Evolutionary conservation across 345 rosid genomes (phyloP).

Genomic region (Theobroma cacao): DNA sequence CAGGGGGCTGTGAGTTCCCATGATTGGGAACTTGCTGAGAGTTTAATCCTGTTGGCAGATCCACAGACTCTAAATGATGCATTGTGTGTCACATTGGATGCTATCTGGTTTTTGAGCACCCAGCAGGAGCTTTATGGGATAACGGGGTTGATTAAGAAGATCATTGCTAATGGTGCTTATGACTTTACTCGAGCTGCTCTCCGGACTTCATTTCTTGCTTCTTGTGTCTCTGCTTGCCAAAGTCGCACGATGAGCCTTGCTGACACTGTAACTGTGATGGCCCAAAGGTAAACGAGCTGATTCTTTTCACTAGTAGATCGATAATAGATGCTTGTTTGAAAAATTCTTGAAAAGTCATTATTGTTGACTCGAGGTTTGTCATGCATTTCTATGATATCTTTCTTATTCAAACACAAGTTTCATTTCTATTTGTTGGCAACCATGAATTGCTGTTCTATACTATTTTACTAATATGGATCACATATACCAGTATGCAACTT

Average conservation of each 20-base stretch:
- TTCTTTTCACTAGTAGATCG: neutral
- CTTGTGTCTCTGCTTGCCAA: slow-evolving; percentile 94
- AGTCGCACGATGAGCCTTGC: slow-evolving; percentile 76
- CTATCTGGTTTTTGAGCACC: slow-evolving; percentile 88
- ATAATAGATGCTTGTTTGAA: neutral
- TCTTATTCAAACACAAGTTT: neutral
- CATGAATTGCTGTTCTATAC: neutral
- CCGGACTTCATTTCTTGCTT: slow-evolving; percentile 93
- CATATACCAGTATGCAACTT: neutral
- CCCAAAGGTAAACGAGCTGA: slow-evolving; percentile 60
- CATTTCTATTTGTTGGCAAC: neutral
- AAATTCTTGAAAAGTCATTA: neutral
- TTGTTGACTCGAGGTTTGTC: neutral
- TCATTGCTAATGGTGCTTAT: slow-evolving; percentile 80
- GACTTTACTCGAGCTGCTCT: slow-evolving; percentile 97
- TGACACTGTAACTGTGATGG: slow-evolving; percentile 91
- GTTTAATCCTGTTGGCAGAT: slow-evolving; percentile 66
- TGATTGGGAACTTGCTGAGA: slow-evolving; percentile 86
- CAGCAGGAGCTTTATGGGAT: slow-evolving; percentile 64
- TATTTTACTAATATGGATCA: neutral
- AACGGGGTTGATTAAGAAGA: slow-evolving; percentile 66
- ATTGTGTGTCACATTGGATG: slow-evolving; percentile 79
- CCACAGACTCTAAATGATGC: slow-evolving; percentile 84
- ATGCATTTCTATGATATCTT: neutral
- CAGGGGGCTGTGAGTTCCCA: slow-evolving; percentile 83